Evolutionary conservation across 2,329 filamentous ascomycete species (phyloP), one percentile per base, ranked within the genome.

Genomic region (Metarhizium humberi): DNA sequence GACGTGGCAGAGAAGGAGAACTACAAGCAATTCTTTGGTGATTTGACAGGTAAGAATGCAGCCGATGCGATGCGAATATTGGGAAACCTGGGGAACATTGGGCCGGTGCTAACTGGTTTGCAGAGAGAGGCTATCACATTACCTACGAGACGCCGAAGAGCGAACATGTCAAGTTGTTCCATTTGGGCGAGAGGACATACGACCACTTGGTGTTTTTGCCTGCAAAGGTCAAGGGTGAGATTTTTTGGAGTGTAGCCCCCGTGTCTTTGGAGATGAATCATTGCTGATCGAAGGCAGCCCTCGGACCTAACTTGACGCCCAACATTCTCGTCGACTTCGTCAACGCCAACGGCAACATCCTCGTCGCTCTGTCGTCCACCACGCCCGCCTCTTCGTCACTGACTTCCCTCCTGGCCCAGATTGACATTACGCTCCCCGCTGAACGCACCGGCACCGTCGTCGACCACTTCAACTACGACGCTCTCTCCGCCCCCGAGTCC

Each of bases 391-490:
- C 92, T 14, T 84, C 82, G 54, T 84, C 88, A 50, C 75, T 96
- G 63, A 84, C 85, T 61, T 87, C 87, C 46, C 79, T 95, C 55
- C 87, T 97, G 52, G 77, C 88, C 65, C 91, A 97, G 73, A 79
- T 96, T 69, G 92, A 96, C 68, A 88, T 99, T 66, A 78, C 85
- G 62, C 82, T 96, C n/a, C 90, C 94, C 43, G 74, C 83, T 40
- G 92, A 96, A 72, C 89, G 92, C 66, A 90, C 87, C 55, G 85
- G 89, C 56, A 77, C 92, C 56, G 87, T 96, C 6, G 86, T 97
- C 58, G 94, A 97, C 73, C 94, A 99, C 77, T 96, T 97, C 83
- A 88, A 90, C 75, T 94, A 94, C 74, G 92, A 97, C 67, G 78
- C 80, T 55, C 63, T 81, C 36, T 90, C 87, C 45, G 87, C 92